Base-by-base conservation (phyloP, 345 rosid species). In the Gossypium ekmanianum region DNA sequence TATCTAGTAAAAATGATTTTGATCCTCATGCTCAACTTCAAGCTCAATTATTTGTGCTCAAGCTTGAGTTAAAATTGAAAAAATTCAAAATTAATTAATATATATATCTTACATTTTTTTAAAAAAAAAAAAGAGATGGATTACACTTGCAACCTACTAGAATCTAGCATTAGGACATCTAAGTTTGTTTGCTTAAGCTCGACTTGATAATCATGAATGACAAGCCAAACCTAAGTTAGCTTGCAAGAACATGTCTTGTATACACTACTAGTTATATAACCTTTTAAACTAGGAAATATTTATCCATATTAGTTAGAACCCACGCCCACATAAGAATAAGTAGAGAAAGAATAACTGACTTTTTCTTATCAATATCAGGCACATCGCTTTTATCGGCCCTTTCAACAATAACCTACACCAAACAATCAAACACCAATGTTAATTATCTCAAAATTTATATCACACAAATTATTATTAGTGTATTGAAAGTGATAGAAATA, bases 321-420 rank as follows among this genome's bases (percentile, higher is more conserved):
- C 63, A 24, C 16, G 7, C 12, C 55, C 39, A 58, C 62, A 11
- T 10, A 18, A 44, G n/a, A 8, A 20, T 24, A 39, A 27, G 63
- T 24, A 59, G 63, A 59, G 63, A 13, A 14, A 45, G 2, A 26
- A 63, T 22, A 27, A 79, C 96, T 77, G 51, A 93, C 99, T 95
- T 95, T 75, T 91, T 95, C 88, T 93, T 95, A 75, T 95, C 99
- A 78, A 95, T 95, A 62, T 93, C 97, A 41, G 98, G 98, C 26
- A 95, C 97, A 80, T 93, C 99, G 50, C 89, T 91, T 87, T 89
- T 95, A 62, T 95, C 97, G 51, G 93, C 93, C 84, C 90, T 93
- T 80, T 95, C 99, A 0, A 93, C 98, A n/a, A 95, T 95, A 76
- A 95, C 98, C 98, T 93, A 80, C 61, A 79, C 20, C 66, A 27